Percentiles rank a stretch among this genome's conserved stretches.
Conservation (phyloP, 768 basidiomycete genomes). For the Mycena venus region DNA sequence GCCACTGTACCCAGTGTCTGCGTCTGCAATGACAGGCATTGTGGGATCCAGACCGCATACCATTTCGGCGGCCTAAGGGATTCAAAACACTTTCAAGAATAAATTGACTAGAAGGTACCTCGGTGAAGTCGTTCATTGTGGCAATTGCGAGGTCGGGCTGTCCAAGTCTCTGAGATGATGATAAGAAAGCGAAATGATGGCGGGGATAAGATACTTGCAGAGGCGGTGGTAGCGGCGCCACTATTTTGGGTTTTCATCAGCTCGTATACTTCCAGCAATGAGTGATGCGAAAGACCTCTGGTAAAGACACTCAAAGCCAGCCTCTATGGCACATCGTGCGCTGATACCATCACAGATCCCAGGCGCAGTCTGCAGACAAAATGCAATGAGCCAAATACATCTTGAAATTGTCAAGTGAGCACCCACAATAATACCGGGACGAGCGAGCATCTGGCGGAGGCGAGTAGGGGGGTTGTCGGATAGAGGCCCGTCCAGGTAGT, state of each 20-base stretch:
- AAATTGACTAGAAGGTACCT: conserved; percentile 41
- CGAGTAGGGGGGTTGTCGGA: conserved; percentile 79
- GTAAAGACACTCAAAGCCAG: conserved; percentile 83
- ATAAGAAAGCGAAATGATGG: not conserved
- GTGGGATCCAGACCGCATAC: conserved; percentile 62
- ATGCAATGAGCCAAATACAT: not conserved
- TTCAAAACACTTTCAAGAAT: not conserved
- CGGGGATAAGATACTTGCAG: conserved; percentile 43
- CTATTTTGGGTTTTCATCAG: conserved; percentile 45
- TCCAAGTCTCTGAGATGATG: conserved; percentile 41
- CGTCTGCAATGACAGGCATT: conserved; percentile 66
- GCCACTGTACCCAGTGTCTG: conserved; percentile 66
- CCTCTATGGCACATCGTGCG: conserved; percentile 83
- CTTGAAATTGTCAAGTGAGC: not conserved
- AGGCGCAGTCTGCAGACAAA: conserved; percentile 69
- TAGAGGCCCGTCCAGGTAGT: conserved; percentile 77
- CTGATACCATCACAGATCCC: conserved; percentile 73
- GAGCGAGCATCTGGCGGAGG: conserved; percentile 75
- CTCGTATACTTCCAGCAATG: not conserved
- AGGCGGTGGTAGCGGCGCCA: conserved; percentile 86
- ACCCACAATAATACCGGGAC: conserved; percentile 83
- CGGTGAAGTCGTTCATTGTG: conserved; percentile 67
- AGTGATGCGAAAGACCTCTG: conserved; percentile 73
- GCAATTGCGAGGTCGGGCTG: conserved; percentile 69
- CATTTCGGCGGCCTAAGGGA: conserved; percentile 58